These are phyloP conservation scores for Allium sativum DNA, from an alignment of 106 monocot species.

Conservation along the genomic window DNA sequence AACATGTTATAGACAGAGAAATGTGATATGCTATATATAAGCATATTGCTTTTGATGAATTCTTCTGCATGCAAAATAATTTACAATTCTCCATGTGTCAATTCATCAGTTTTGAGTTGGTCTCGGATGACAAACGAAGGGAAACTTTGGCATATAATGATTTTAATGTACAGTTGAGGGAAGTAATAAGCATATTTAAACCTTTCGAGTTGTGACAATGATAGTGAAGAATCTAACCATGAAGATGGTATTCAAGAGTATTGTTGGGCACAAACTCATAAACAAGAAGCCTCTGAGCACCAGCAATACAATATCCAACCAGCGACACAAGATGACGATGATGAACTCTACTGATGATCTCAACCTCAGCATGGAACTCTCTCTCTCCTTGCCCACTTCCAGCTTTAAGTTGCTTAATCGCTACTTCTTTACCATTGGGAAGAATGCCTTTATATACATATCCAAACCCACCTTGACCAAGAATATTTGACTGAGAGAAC, in stretches of 20 bases:
- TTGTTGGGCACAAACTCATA: constrained; percentile 63
- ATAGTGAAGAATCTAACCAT: constrained; percentile 19
- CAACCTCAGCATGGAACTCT: constrained; percentile 73
- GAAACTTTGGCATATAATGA: too few species aligned
- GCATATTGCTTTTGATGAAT: too few species aligned
- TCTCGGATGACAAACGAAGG: too few species aligned
- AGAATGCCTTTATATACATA: constrained; percentile 66
- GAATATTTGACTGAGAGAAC: constrained; percentile 52
- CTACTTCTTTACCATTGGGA: constrained; percentile 53
- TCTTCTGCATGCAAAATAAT: too few species aligned
- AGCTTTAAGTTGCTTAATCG: constrained; percentile 51
- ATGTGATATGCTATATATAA: too few species aligned
- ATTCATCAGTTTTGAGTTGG: too few species aligned
- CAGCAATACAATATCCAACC: constrained; percentile 54
- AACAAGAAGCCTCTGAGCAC: constrained; percentile 41
- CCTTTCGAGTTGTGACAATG: too few species aligned
- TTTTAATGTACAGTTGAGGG: too few species aligned
- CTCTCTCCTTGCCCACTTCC: constrained; percentile 64
- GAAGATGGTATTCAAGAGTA: constrained; percentile 54
- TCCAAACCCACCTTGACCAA: constrained; percentile 83
- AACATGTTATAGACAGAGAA: too few species aligned
- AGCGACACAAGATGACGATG: constrained; percentile 61
- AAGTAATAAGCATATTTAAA: too few species aligned
- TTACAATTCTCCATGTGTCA: too few species aligned
- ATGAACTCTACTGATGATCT: constrained; percentile 65